Conservation (phyloP, 441 rosid genomes). For the Populus hybrid region DNA sequence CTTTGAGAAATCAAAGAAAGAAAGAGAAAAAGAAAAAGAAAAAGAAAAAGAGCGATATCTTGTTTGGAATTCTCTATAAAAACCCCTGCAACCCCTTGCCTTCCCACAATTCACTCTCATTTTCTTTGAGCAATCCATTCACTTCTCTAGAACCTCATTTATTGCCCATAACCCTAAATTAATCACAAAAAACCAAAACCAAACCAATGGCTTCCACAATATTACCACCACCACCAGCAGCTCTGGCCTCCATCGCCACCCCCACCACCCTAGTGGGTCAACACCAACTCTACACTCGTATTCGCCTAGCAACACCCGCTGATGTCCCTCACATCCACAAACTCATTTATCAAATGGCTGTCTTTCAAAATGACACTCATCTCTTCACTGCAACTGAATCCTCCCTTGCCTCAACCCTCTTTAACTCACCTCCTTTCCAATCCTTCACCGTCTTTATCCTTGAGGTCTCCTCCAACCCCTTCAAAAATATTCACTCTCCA, state of each 20-base stretch:
- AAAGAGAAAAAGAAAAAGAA: too few relatives aligned
- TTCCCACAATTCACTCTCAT: not conserved
- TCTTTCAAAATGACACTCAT: slow-evolving; percentile 5
- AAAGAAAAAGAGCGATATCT: not conserved
- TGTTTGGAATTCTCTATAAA: not conserved
- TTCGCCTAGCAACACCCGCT: not conserved
- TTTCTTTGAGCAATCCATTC: not conserved
- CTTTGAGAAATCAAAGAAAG: not conserved
- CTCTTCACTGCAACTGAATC: slow-evolving; percentile 6
- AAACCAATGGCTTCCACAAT: not conserved
- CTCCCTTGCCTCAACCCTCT: not conserved
- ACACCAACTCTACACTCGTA: not conserved
- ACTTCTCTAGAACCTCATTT: not conserved
- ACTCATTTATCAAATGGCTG: not conserved
- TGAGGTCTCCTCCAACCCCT: slow-evolving; percentile 57
- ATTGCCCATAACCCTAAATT: not conserved
- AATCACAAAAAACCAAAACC: not conserved
- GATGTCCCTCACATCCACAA: slow-evolving; percentile 10
- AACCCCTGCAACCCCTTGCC: not conserved
- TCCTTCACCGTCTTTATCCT: slow-evolving; percentile 85
- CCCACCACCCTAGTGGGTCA: not conserved
- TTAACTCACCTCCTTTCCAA: slow-evolving; percentile 30
- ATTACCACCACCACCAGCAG: not conserved
- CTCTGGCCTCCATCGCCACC: not conserved
- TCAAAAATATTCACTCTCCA: slow-evolving; percentile 22